Evolutionary conservation across 176 grass and related monocot genomes (phyloP).

Genomic region (Oryza nivara): DNA sequence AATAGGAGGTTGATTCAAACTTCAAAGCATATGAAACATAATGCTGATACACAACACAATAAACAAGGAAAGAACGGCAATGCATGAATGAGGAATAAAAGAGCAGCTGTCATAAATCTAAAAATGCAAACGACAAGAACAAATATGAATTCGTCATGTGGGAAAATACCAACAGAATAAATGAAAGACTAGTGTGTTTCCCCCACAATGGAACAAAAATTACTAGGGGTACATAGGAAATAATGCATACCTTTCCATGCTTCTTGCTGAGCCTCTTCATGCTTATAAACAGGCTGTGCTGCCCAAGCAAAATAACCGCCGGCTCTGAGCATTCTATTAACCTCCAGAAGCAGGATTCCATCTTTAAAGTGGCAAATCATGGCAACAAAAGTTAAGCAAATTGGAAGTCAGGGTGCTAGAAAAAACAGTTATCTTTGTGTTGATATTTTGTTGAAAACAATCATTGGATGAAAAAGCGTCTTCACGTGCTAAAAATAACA

Average conservation of each 20-base stretch:
- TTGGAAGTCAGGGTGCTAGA: not conserved
- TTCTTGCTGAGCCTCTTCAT: slow-evolving; percentile 87
- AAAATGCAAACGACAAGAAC: slow-evolving; percentile 6
- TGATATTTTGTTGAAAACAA: not conserved
- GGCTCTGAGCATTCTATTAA: slow-evolving; percentile 94
- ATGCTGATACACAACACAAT: not conserved
- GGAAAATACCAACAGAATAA: slow-evolving; percentile 2
- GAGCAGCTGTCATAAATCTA: not conserved
- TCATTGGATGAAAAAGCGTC: not conserved
- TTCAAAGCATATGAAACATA: slow-evolving; percentile 13
- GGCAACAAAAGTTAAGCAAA: slow-evolving; percentile 4
- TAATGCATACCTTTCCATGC: slow-evolving; percentile 82
- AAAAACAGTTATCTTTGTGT: not conserved
- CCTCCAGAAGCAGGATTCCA: slow-evolving; percentile 93
- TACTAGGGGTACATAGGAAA: slow-evolving; percentile 7
- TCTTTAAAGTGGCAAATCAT: slow-evolving; percentile 56
- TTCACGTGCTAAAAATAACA: not conserved
- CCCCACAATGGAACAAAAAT: not conserved
- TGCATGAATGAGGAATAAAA: not conserved
- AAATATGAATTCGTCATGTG: not conserved
- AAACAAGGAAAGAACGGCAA: not conserved
- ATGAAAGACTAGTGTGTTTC: not conserved
- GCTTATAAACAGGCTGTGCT: slow-evolving; percentile 98
- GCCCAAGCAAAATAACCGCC: slow-evolving; percentile 97
- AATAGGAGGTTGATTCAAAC: not conserved